Evolutionary conservation across 805 yeast genomes (phyloP).

Genomic region (Zygoascus flipseniorum): DNA sequence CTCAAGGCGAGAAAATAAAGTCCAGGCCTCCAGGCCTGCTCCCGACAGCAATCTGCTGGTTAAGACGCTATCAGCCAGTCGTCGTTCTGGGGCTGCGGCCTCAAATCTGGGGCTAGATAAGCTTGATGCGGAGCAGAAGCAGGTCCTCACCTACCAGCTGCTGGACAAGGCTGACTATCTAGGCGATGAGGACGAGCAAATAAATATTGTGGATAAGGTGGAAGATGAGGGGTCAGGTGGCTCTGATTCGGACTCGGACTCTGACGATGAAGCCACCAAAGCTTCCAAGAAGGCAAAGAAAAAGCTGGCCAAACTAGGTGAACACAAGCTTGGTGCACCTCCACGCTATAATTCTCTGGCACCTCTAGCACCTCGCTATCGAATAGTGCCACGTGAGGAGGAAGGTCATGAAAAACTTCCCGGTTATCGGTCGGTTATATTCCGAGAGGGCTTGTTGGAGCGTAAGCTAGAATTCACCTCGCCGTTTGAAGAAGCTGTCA

Average conservation of each 20-base stretch:
- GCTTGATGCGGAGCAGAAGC: neutral
- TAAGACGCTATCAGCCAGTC: neutral
- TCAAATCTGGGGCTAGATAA: constrained; percentile 1
- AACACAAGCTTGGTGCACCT: constrained; percentile 18
- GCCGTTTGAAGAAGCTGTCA: constrained; percentile 63
- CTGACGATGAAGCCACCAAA: neutral
- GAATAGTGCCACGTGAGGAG: constrained; percentile 26
- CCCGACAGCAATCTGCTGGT: neutral
- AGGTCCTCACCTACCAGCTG: neutral
- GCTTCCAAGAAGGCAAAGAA: neutral
- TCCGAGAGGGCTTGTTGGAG: constrained; percentile 46
- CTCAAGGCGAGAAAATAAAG: neutral
- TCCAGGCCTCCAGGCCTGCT: neutral
- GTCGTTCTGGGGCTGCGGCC: neutral
- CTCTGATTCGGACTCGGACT: neutral
- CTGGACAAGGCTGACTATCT: neutral
- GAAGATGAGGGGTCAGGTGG: constrained; percentile 1
- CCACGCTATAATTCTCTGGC: constrained; percentile 31
- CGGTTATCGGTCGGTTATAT: constrained; percentile 54
- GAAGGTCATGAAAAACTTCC: constrained; percentile 47
- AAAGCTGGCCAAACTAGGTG: neutral
- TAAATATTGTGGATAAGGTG: constrained; percentile 1
- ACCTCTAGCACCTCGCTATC: constrained; percentile 30
- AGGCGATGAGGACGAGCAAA: constrained; percentile 1
- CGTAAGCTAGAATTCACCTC: constrained; percentile 70